Percentiles rank a stretch among this genome's conserved stretches.
Evolutionary conservation across 2,329 filamentous ascomycete species (phyloP).

Genomic region (Scedosporium boydii): DNA sequence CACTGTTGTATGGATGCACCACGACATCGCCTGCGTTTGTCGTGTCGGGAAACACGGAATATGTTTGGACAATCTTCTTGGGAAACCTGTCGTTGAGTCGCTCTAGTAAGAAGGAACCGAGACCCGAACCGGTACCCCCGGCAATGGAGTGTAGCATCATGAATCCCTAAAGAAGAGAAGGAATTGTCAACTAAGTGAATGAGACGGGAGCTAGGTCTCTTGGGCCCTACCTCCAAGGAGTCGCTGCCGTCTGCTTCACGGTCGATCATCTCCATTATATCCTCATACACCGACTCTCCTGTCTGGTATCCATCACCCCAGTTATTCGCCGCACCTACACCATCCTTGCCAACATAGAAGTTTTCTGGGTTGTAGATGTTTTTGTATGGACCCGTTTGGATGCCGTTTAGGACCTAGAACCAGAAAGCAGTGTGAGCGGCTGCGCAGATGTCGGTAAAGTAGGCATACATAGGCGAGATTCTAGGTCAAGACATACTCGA

Average conservation of each 20-base stretch:
- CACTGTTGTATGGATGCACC: slow-evolving; percentile 95
- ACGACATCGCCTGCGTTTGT: slow-evolving; percentile 83
- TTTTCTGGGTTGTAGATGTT: slow-evolving; percentile 99
- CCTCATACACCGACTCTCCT: slow-evolving; percentile 84
- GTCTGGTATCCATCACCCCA: slow-evolving; percentile 96
- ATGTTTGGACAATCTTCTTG: slow-evolving; percentile 98
- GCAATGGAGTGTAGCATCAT: slow-evolving; percentile 99
- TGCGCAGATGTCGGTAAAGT: neutral
- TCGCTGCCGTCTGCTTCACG: slow-evolving; percentile 96
- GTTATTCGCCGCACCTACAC: slow-evolving; percentile 91
- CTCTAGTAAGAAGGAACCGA: slow-evolving; percentile 91
- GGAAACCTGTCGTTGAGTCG: slow-evolving; percentile 94
- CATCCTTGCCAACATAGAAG: slow-evolving; percentile 93
- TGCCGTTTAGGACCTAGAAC: slow-evolving; percentile 88
- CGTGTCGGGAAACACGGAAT: slow-evolving; percentile 95
- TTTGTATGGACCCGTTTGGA: slow-evolving; percentile 87
- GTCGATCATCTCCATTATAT: slow-evolving; percentile 99
- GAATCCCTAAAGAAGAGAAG: slow-evolving; percentile 55
- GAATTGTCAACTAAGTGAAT: slow-evolving; percentile 9
- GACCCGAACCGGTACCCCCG: slow-evolving; percentile 89
- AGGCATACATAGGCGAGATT: neutral
- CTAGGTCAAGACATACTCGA: slow-evolving; percentile 42
- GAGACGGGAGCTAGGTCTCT: neutral
- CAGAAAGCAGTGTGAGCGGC: slow-evolving; percentile 19
- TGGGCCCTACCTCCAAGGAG: slow-evolving; percentile 66